Evolutionary conservation across 352 stramenopile species (phyloP).

Genomic region (Globisporangium megalacanthum): DNA sequence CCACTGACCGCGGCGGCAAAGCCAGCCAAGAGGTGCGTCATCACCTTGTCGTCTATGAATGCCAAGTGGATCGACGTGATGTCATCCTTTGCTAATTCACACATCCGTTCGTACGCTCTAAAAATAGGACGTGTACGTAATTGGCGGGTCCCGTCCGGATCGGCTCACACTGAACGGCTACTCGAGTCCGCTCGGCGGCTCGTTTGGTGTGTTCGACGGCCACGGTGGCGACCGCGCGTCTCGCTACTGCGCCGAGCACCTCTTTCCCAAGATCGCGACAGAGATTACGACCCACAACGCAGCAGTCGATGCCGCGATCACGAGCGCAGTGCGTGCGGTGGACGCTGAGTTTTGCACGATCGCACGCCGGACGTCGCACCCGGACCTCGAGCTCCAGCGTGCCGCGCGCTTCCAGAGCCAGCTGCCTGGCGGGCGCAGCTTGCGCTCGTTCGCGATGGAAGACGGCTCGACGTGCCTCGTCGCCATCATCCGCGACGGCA

Average conservation of each 20-base stretch:
- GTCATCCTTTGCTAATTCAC: not conserved
- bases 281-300: slow-evolving; percentile 29
- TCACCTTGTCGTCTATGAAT: not conserved
- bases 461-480: slow-evolving; percentile 77
- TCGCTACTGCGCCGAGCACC: slow-evolving; percentile 68
- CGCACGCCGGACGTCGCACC: slow-evolving; percentile 33
- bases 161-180: slow-evolving; percentile 81
- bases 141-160: slow-evolving; percentile 49
- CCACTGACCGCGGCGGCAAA: slow-evolving; percentile 68
- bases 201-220: slow-evolving; percentile 82
- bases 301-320: slow-evolving; percentile 48
- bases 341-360: slow-evolving; percentile 69
- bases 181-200: slow-evolving; percentile 45
- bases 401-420: slow-evolving; percentile 14
- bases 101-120: not conserved
- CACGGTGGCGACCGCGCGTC: slow-evolving; percentile 76
- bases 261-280: slow-evolving; percentile 61
- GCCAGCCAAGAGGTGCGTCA: slow-evolving; percentile 60
- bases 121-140: slow-evolving; percentile 73
- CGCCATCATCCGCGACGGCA: slow-evolving; percentile 60
- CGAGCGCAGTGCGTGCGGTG: slow-evolving; percentile 47
- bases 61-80: not conserved
- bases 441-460: slow-evolving; percentile 55
- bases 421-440: slow-evolving; percentile 12
- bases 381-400: slow-evolving; percentile 17